phyloP scores from a whole-genome alignment of 257 asterid genomes.

The Ocimum tenuiflorum region DNA sequence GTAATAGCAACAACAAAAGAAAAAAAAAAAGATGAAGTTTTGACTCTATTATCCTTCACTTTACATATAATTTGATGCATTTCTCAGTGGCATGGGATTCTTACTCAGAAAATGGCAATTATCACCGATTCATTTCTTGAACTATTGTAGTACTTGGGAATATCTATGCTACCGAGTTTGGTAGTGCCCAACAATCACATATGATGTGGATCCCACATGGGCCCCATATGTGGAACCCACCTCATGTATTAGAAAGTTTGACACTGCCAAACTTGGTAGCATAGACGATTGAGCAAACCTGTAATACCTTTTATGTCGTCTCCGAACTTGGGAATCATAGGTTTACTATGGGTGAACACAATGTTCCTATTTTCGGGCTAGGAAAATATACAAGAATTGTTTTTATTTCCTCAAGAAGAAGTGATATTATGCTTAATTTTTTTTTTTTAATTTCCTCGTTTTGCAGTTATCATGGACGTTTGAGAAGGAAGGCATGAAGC shows the following conservation, averaged over 20 bases:
- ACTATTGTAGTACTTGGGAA: too few relatives aligned
- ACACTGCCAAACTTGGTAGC: too few relatives aligned
- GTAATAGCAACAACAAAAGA: too few relatives aligned
- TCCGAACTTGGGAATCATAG: background rate
- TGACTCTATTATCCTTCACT: background rate
- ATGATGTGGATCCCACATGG: too few relatives aligned
- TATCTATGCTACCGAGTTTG: too few relatives aligned
- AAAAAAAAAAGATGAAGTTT: background rate
- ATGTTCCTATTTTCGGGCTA: background rate
- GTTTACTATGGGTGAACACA: background rate
- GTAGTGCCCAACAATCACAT: too few relatives aligned
- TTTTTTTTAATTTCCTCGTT: background rate
- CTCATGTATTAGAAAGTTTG: too few relatives aligned
- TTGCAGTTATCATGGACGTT: slow-evolving; percentile 83
- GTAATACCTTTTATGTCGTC: background rate
- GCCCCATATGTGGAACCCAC: too few relatives aligned
- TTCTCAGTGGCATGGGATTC: background rate
- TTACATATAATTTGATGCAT: background rate
- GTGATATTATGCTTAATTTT: background rate
- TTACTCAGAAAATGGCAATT: too few relatives aligned
- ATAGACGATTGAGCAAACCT: too few relatives aligned
- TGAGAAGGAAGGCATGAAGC: slow-evolving; percentile 82
- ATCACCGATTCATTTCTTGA: too few relatives aligned
- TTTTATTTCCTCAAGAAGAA: background rate
- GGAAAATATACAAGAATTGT: background rate